Base-by-base conservation (phyloP, 2,329 filamentous ascomycete genomes). In the Penicillium sp. region DNA sequence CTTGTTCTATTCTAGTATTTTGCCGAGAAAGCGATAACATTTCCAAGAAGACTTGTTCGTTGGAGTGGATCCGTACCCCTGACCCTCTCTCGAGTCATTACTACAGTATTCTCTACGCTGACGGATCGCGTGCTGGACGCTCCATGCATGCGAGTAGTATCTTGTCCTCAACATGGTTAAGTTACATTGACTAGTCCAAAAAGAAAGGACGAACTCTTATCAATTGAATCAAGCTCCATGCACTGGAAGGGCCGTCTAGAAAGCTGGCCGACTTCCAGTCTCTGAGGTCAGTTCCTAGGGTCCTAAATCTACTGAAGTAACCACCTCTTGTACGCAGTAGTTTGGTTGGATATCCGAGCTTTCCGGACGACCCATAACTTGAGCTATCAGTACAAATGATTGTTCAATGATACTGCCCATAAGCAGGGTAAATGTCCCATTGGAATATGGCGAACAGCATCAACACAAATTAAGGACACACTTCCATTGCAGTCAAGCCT, bases 121-220 rank as follows among this genome's bases (percentile, higher is more conserved):
- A 31, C 14, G 25, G 22, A 43, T 50, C 12, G 35, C 54, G 54
- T 56, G 17, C 58, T 56, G 56, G 25, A 42, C 54, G 47, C 38
- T 54, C 53, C 55, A 31, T 59, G 10, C 12, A 37, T 31, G 53
- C 45, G 57, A 31, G 58, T 59, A 59, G 28, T 57, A 61, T 41
- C 22, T 51, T 48, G 38, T 48, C 34, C 48, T 14, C 25, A 49
- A 25, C n/a, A 28, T 47, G 7, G 17, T 45, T 22, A 11, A 28
- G 42, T 15, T 45, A 45, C 22, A 28, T 45, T 25, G 8, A 14
- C 42, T 28, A 28, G 6, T 14, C 42, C 25, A 6, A 28, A 45
- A 45, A 17, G 14, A 47, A 15, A n/a, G 4, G 2, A 42, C 20
- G 8, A 22, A 5, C 17, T 8, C 39, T 10, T 22, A 25, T 45